These are phyloP conservation scores for Marasmius tenuissimus DNA, from an alignment of 1,284 basidiomycete species.

Conservation along the genomic window DNA sequence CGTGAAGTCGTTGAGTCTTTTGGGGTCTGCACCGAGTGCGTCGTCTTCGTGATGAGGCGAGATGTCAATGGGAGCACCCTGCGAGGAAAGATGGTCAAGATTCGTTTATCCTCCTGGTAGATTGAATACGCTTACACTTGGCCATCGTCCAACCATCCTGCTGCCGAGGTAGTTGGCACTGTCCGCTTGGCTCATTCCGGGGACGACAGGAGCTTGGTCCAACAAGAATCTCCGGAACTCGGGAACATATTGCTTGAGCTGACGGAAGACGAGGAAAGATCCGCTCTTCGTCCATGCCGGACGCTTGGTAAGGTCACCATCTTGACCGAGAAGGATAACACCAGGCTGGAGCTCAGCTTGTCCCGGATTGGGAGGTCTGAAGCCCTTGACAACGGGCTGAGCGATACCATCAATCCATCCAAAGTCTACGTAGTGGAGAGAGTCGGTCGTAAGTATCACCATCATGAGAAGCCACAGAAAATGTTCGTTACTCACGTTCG, in stretches of 20 bases:
- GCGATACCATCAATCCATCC: slow-evolving; percentile 43
- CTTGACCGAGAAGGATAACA: slow-evolving; percentile 32
- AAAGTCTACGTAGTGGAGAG: too few relatives aligned
- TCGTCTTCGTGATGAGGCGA: slow-evolving; percentile 32
- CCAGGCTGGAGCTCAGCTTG: slow-evolving; percentile 32
- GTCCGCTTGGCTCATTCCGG: slow-evolving; percentile 18
- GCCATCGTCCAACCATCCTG: slow-evolving; percentile 32
- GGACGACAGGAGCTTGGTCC: slow-evolving; percentile 20
- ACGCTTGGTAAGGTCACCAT: slow-evolving; percentile 23
- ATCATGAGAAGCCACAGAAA: too few relatives aligned
- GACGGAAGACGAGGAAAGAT: slow-evolving; percentile 31
- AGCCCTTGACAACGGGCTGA: slow-evolving; percentile 35
- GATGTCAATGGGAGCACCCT: slow-evolving; percentile 35
- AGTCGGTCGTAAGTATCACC: background rate
- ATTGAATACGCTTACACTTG: slow-evolving; percentile 20
- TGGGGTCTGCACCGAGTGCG: slow-evolving; percentile 27
- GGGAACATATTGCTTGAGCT: slow-evolving; percentile 29
- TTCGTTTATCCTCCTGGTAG: too few relatives aligned
- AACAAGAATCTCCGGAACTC: slow-evolving; percentile 28
- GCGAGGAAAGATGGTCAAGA: background rate
- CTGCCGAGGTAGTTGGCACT: slow-evolving; percentile 27
- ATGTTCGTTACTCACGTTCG: slow-evolving; percentile 33
- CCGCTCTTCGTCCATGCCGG: slow-evolving; percentile 30
- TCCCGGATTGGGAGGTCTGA: slow-evolving; percentile 30
- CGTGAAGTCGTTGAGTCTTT: slow-evolving; percentile 37